Evolutionary conservation across 495 filamentous ascomycete species (phyloP), one percentile per base, ranked within the genome.

Genomic region (Podospora pseudocomata): DNA sequence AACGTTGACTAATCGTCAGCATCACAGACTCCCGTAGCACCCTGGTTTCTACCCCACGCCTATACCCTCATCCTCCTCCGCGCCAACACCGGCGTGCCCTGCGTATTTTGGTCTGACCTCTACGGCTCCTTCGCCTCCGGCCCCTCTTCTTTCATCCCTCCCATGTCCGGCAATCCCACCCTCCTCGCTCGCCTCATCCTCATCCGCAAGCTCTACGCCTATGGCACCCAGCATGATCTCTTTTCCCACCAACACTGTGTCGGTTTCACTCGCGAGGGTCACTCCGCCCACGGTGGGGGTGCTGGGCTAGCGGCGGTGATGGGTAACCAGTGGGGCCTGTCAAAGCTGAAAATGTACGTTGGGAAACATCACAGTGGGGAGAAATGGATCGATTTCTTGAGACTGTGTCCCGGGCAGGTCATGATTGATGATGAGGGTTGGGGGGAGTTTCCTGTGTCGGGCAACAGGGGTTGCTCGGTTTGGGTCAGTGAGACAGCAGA

Each of bases 21-120:
- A 23, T 23, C 1, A 56, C 81, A 87, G 76, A 83, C 84, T 1
- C 83, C 82, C 9, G 78, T 90, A 6, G 76, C 82, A 1, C 73
- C 81, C 4, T 84, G 82, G 71, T 90, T 90, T 79, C 85, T 88
- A 70, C 82, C 86, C 2, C 74, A 88, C 15, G 86, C 87, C 56
- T 88, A 90, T 70, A 76, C 84, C 4, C 74, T 90, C 23, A 91
- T 92, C 70, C 85, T 92, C 18, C 86, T 92, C n/a, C 87, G 89
- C 30, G 77, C 80, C 56, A 75, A 78, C 67, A 79, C 84, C 18
- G 90, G 90, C 34, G 85, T 88, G 49, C 91, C 91, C 1, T 92
- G 89, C 70, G 72, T 92, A 61, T 93, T 92, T 74, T 93, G 88
- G 71, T 89, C 91, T 5, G 91, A 93, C 71, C 72, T 93, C 3